Percentiles rank a stretch among this genome's conserved stretches.
Evolutionary conservation across 805 yeast species (phyloP).

Genomic region (Blastobotrys parvus): DNA sequence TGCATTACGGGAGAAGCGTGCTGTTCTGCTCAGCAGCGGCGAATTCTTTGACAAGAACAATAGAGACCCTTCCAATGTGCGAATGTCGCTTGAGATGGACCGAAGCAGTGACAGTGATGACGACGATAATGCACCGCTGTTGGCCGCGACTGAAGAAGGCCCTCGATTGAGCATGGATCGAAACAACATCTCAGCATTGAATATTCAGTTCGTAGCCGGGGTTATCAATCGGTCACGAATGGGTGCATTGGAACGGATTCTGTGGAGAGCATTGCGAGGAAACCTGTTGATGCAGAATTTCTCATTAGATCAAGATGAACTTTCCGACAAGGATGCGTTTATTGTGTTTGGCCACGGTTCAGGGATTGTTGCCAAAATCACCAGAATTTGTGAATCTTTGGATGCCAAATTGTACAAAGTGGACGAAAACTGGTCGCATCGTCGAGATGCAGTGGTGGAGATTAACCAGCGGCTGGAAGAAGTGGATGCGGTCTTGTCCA

Average conservation of each 20-base stretch:
- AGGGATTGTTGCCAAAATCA: constrained; percentile 57
- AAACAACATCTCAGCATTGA: constrained; percentile 14
- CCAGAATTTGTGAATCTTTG: constrained; percentile 77
- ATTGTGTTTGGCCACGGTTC: constrained; percentile 89
- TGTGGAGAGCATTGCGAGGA: constrained; percentile 93
- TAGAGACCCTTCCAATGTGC: constrained; percentile 3
- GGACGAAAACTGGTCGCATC: constrained; percentile 38
- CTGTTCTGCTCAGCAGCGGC: constrained; percentile 44
- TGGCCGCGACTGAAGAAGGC: constrained; percentile 19
- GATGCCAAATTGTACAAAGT: constrained; percentile 70
- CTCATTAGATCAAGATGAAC: constrained; percentile 62
- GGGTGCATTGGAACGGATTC: constrained; percentile 63
- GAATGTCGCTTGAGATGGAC: constrained; percentile 13
- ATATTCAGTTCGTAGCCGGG: constrained; percentile 60
- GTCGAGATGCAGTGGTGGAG: constrained; percentile 29
- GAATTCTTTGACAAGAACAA: constrained; percentile 37
- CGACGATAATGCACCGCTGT: constrained; percentile 28
- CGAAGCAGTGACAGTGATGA: constrained; percentile 18
- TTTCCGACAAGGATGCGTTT: constrained; percentile 66
- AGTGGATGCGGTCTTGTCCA: constrained; percentile 49
- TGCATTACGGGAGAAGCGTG: constrained; percentile 62
- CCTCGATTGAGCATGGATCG: constrained; percentile 15
- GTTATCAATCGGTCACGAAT: constrained; percentile 68
- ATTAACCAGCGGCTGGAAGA: constrained; percentile 44
- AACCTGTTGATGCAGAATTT: constrained; percentile 70